Percentiles rank a stretch among this genome's conserved stretches.
These are phyloP conservation scores for Apiotrichum brassicae DNA, from an alignment of 1,284 basidiomycete species.

Conservation along the genomic window DNA sequence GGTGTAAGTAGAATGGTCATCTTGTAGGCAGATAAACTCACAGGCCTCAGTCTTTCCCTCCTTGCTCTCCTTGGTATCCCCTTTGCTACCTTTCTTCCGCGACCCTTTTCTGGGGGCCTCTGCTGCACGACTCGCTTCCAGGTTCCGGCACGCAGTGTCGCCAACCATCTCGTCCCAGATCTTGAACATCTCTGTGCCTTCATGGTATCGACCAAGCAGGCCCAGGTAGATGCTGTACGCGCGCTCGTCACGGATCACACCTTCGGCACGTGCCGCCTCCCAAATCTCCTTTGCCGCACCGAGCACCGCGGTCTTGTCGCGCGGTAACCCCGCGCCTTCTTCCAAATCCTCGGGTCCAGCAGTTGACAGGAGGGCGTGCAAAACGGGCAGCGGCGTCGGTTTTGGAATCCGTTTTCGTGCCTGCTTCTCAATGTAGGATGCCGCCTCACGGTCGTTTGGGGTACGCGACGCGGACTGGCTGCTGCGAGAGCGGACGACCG, in stretches of 20 bases:
- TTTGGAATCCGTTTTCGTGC: conserved; percentile 9
- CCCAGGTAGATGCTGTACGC: conserved; percentile 41
- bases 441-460: background rate
- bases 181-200: conserved; percentile 25
- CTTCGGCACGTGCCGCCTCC: conserved; percentile 22
- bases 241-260: conserved; percentile 32
- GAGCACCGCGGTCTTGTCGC: conserved; percentile 3
- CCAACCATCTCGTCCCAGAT: conserved; percentile 36
- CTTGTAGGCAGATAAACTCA: too few species aligned
- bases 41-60: background rate
- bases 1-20: too few species aligned
- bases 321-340: background rate
- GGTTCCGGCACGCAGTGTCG: conserved; percentile 28
- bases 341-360: background rate
- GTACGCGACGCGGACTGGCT: background rate
- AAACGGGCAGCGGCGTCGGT: conserved; percentile 20
- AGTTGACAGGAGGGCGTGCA: conserved; percentile 8
- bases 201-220: conserved; percentile 37
- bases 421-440: conserved; percentile 3
- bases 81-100: background rate
- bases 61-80: background rate
- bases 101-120: too few species aligned
- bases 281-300: conserved; percentile 18
- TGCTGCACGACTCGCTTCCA: conserved; percentile 6
- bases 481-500: background rate